Base-by-base conservation (phyloP, 306 rosid genomes). In the Carpinus viminea region DNA sequence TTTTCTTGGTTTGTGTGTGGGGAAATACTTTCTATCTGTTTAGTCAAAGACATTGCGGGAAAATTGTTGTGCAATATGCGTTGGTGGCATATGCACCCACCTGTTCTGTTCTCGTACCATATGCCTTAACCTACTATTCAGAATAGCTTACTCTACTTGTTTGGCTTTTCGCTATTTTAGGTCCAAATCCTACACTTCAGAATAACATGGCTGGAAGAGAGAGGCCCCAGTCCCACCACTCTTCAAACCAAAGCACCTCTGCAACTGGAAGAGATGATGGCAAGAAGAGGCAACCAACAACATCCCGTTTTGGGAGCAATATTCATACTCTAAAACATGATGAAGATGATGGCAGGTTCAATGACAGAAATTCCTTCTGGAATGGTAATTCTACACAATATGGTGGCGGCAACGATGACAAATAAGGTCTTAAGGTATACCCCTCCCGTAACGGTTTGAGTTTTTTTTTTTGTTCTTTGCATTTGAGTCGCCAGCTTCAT, bases 331-430 rank as follows among this genome's bases (percentile, higher is more conserved):
- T 89, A 71, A 86, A 72, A 26, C 87, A 61, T 2, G 90, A 89
- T 48, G 92, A 89, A 28, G 90, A 89, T 38, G 90, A 89, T 43
- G 84, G 45, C 38, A 79, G 48, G 72, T 86, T 79, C 85, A 85
- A 28, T 52, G 82, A 82, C 45, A 59, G 83, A 76, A 89, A 89
- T 79, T 17, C 87, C 65, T 89, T 80, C 79, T 86, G 92, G 92
- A 89, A 89, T 79, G 92, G 92, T 80, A 89, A 89, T 26, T 89
- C 92, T 47, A 89, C 92, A 0, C 80, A 89, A 77, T 89, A 89
- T 56, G 92, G 92, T 34, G 90, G 89, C 55, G 61, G 81, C 31
- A 77, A 71, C 21, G 83, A 74, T 72, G 70, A 74, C 64, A 83
- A 87, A 79, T 84, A 50, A 86, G 56, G 45, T 48, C 21, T 34